Base-by-base conservation (phyloP, 768 basidiomycete genomes). In the Pulveroboletus sp. region DNA sequence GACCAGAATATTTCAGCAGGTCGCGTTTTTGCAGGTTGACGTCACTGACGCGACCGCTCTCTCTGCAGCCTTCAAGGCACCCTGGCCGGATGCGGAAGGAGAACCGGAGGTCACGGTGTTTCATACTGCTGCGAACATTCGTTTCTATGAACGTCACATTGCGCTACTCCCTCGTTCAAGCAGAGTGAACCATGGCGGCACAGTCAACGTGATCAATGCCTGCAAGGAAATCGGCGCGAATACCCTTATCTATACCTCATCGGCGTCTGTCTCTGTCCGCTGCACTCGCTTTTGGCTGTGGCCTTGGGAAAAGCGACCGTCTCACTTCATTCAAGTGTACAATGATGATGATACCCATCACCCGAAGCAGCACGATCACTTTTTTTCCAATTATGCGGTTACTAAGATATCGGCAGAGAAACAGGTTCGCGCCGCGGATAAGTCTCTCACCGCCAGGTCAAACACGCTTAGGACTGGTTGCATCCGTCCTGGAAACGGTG, bases 331-430 rank as follows among this genome's bases (percentile, higher is more conserved):
- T 8, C 88, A 91, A 64, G 68, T 76, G 4, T 71, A 86, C 51
- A 75, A 76, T 47, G 87, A 89, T 50, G 81, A 86, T 50, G 81
- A 86, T 41, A 55, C 49, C 24, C 57, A 64, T 11, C 55, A 79
- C 2, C 83, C 84, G 8, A 77, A 71, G 57, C 68, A 62, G 5
- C 83, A 86, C 56, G 67, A 76, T 13, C 72, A 83, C 11, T 85
- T 82, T 63, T 89, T 87, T 67, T 89, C 87, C 11, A 90, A 89
- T 62, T 90, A 90, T 49, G 85, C 87, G 0, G 77, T 70, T 21
- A 80, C 83, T 36, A 90, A 90, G 62, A 58, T 69, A 8, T 65
- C 70, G 26, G 86, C 79, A 1, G 88, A 90, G 61, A 55, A 54
- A 32, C 59, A 65, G 10, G 77, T 82, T 11, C 68, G 76, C 46